Conservation (phyloP, 2,329 filamentous ascomycete genomes). For the Dactylellina leptospora region DNA sequence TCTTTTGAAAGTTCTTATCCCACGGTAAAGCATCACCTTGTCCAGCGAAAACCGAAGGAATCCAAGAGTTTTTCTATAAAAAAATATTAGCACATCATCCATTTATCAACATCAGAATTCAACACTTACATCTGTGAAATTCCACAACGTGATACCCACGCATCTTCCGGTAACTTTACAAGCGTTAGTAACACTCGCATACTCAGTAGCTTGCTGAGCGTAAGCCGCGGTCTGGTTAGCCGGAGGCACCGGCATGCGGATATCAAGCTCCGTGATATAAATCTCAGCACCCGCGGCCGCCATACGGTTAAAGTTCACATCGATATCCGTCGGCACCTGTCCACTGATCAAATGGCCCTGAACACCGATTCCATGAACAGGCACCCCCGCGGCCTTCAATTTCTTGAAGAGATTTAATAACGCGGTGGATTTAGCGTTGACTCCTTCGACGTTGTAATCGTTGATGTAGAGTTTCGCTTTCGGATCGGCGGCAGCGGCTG, state of each 20-base stretch:
- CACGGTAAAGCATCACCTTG: constrained; percentile 62
- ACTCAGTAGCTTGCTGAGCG: constrained; percentile 62
- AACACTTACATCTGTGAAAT: constrained; percentile 40
- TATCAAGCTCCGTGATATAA: constrained; percentile 71
- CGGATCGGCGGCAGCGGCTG: constrained; percentile 67
- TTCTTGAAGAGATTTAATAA: constrained; percentile 62
- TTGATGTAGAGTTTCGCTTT: constrained; percentile 71
- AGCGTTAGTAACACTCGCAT: constrained; percentile 56
- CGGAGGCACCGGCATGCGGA: constrained; percentile 65
- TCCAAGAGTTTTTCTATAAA: constrained; percentile 62
- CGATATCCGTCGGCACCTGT: constrained; percentile 53
- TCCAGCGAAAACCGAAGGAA: constrained; percentile 62
- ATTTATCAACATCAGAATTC: background rate
- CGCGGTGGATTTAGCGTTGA: constrained; percentile 63
- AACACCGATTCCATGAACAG: constrained; percentile 71
- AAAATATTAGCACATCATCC: constrained; percentile 53
- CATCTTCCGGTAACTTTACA: constrained; percentile 59
- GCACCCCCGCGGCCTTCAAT: constrained; percentile 58
- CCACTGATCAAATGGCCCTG: constrained; percentile 71
- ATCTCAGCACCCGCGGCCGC: constrained; percentile 67
- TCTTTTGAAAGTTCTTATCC: constrained; percentile 62
- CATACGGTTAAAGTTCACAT: constrained; percentile 64
- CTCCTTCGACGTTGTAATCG: constrained; percentile 71
- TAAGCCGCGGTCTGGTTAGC: constrained; percentile 60
- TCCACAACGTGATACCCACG: constrained; percentile 63